Conservation (phyloP, 768 basidiomycete species). For the Suillus variegatus region DNA sequence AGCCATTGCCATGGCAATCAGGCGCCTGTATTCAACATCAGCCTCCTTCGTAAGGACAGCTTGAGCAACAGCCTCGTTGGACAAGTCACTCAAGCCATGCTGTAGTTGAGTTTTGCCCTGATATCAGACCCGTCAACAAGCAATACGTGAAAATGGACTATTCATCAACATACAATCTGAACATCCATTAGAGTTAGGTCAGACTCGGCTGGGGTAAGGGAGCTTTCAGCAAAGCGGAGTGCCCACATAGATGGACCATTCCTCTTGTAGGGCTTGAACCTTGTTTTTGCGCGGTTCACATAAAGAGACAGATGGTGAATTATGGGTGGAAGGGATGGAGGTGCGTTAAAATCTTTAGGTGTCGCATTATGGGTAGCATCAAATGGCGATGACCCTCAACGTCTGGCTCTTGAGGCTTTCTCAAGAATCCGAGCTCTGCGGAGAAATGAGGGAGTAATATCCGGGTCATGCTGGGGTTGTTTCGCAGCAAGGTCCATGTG, state of each 20-base stretch:
- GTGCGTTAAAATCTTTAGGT: too few species aligned
- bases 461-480: too few species aligned
- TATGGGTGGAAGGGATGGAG: too few species aligned
- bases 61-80: not conserved
- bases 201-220: not conserved
- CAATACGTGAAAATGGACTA: not conserved
- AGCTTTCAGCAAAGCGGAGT: not conserved
- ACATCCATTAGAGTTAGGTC: not conserved
- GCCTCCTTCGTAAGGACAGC: not conserved
- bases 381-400: too few species aligned
- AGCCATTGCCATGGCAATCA: not conserved
- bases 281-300: not conserved
- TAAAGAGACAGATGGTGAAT: too few species aligned
- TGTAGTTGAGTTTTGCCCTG: not conserved
- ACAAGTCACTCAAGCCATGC: not conserved
- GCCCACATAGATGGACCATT: not conserved
- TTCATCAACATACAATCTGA: not conserved
- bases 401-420: too few species aligned
- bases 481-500: too few species aligned
- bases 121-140: not conserved
- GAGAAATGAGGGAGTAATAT: too few species aligned
- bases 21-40: not conserved
- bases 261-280: not conserved
- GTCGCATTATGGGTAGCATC: too few species aligned
- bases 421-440: too few species aligned